Percentiles rank a stretch among this genome's conserved stretches.
Conservation (phyloP, 805 yeast species). For the Lipomyces sp. region DNA sequence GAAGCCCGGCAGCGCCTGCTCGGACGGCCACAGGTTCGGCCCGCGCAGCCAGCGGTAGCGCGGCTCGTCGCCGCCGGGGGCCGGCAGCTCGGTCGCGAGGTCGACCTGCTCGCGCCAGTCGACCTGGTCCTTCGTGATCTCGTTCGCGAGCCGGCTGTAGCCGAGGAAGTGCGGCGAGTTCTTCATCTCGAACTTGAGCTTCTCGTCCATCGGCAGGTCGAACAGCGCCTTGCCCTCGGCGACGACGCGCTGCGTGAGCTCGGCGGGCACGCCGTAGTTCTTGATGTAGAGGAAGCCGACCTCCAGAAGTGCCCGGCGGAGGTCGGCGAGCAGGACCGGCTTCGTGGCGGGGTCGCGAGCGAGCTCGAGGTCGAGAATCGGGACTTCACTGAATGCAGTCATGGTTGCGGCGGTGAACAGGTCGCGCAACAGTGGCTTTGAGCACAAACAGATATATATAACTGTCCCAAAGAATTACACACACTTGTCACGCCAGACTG, state of each 20-base stretch:
- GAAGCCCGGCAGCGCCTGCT: conserved; percentile 23
- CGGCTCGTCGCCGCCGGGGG: conserved; percentile 24
- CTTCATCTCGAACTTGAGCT: conserved; percentile 50
- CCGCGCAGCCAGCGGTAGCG: conserved; percentile 25
- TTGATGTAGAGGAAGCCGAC: conserved; percentile 54
- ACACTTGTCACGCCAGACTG: no score
- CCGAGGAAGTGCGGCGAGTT: conserved; percentile 59
- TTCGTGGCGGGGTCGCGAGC: conserved; percentile 46
- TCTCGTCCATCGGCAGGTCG: conserved; percentile 46
- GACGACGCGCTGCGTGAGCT: conserved; percentile 42
- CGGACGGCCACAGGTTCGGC: conserved; percentile 25
- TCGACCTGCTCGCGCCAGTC: conserved; percentile 66
- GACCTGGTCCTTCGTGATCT: conserved; percentile 50
- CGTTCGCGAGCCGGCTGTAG: conserved; percentile 55
- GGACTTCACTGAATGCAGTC: conserved; percentile 34
- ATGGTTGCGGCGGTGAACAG: no score
- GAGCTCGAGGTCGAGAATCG: conserved; percentile 46
- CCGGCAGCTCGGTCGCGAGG: conserved; percentile 35
- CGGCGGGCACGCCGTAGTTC: conserved; percentile 46
- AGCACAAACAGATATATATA: no score
- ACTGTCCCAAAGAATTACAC: no score
- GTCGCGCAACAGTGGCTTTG: no score
- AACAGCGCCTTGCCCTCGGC: conserved; percentile 46
- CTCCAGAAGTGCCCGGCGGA: conserved; percentile 48
- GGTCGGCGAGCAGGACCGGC: conserved; percentile 41